Evolutionary conservation across 306 rosid species (phyloP).

Genomic region (Mimosa pudica): DNA sequence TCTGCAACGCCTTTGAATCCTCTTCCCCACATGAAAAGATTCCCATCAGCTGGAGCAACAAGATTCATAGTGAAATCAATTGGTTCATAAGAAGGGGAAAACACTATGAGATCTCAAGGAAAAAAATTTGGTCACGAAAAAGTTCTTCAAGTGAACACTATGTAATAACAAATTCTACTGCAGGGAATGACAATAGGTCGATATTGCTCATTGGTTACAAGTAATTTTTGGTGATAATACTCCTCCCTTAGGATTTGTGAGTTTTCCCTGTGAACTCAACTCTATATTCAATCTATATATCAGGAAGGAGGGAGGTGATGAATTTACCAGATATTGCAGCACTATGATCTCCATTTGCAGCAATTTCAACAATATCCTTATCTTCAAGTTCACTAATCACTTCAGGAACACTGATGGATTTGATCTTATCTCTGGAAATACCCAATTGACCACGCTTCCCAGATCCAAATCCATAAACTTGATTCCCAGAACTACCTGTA

Average conservation of each 20-base stretch:
- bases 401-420: conserved; percentile 57
- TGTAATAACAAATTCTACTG: too few relatives aligned
- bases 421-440: conserved; percentile 54
- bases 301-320: conserved; percentile 27
- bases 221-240: too few relatives aligned
- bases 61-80: too few relatives aligned
- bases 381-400: conserved; percentile 54
- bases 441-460: conserved; percentile 95
- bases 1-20: conserved; percentile 66
- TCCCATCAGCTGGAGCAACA: conserved; percentile 59
- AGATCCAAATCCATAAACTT: conserved; percentile 81
- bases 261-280: neutral
- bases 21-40: conserved; percentile 88
- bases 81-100: neutral
- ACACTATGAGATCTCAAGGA: too few relatives aligned
- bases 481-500: conserved; percentile 52
- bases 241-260: too few relatives aligned
- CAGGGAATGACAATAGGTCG: too few relatives aligned
- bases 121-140: too few relatives aligned
- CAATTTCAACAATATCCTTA: conserved; percentile 45
- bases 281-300: neutral
- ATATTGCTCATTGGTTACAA: too few relatives aligned
- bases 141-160: too few relatives aligned
- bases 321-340: conserved; percentile 71
- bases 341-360: conserved; percentile 96